Percentiles rank a stretch among this genome's conserved stretches.
phyloP scores from a whole-genome alignment of 75 land plant genomes.

The Selaginella tamariscina region DNA sequence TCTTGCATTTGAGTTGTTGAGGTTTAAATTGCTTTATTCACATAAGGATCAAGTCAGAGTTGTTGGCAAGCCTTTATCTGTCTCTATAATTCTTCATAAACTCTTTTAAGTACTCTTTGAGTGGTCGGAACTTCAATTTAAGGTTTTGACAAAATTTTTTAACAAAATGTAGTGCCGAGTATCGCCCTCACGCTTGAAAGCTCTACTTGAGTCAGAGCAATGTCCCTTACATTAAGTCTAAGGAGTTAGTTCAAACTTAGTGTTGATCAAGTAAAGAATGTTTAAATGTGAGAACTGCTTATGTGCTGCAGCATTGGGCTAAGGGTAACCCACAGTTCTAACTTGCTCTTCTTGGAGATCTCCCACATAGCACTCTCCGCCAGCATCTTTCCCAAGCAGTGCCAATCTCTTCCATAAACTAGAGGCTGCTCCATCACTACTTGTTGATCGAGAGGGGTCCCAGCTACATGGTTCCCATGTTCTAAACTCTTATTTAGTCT shows the following conservation, averaged over 20 bases:
- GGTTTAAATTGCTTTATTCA: no score
- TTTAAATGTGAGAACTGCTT: not conserved
- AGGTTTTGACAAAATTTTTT: not conserved
- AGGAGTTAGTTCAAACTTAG: not conserved
- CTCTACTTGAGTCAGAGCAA: not conserved
- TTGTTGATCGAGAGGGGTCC: not conserved
- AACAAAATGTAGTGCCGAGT: not conserved
- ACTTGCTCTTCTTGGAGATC: not conserved
- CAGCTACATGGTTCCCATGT: not conserved
- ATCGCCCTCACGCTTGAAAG: not conserved
- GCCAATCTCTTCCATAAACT: not conserved
- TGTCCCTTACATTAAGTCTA: not conserved
- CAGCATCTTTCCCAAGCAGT: not conserved
- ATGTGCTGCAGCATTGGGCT: not conserved
- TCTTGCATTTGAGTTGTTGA: no score
- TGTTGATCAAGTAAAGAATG: not conserved
- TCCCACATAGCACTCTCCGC: not conserved
- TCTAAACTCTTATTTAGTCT: no score
- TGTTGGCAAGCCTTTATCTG: conserved; percentile 1
- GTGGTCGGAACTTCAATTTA: not conserved
- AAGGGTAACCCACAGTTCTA: not conserved
- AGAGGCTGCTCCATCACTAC: not conserved
- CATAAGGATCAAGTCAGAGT: no score
- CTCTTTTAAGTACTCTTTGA: not conserved
- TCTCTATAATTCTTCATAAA: not conserved